Evolutionary conservation across 2,329 filamentous ascomycete genomes (phyloP).

Genomic region (Passalora sequoiae): DNA sequence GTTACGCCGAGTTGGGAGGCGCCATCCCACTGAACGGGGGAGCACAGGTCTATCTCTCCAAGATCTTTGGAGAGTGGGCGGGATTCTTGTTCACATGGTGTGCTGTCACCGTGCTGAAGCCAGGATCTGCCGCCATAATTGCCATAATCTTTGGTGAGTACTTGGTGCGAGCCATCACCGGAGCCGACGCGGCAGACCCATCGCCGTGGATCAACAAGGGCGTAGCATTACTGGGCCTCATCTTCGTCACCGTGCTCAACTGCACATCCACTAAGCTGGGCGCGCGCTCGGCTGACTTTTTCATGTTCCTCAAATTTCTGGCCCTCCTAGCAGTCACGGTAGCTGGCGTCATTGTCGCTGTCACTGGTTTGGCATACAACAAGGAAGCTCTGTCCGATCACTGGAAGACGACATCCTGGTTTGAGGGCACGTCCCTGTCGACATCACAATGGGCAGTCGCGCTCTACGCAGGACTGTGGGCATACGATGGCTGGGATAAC

Average conservation of each 20-base stretch:
- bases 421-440: constrained; percentile 74
- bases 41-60: constrained; percentile 86
- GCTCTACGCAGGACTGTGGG: constrained; percentile 92
- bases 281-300: constrained; percentile 79
- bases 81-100: constrained; percentile 97
- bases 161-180: constrained; percentile 78
- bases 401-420: constrained; percentile 83
- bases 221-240: constrained; percentile 71
- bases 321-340: constrained; percentile 82
- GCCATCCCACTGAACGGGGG: constrained; percentile 95
- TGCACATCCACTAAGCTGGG: constrained; percentile 85
- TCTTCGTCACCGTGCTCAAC: constrained; percentile 76
- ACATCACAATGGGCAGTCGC: constrained; percentile 88
- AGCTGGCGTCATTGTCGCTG: constrained; percentile 80
- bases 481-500: constrained; percentile 98
- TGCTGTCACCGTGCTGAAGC: constrained; percentile 88
- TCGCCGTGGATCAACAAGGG: constrained; percentile 87
- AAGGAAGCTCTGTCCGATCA: constrained; percentile 58
- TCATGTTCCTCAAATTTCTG: constrained; percentile 97
- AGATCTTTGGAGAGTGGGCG: constrained; percentile 89
- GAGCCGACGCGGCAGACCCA: constrained; percentile 74
- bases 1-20: constrained; percentile 91
- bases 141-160: constrained; percentile 98
- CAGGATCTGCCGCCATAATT: constrained; percentile 88
- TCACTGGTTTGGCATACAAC: constrained; percentile 74